phyloP scores from a whole-genome alignment of 805 yeast species.

The Cyberlindnera saturnus region DNA sequence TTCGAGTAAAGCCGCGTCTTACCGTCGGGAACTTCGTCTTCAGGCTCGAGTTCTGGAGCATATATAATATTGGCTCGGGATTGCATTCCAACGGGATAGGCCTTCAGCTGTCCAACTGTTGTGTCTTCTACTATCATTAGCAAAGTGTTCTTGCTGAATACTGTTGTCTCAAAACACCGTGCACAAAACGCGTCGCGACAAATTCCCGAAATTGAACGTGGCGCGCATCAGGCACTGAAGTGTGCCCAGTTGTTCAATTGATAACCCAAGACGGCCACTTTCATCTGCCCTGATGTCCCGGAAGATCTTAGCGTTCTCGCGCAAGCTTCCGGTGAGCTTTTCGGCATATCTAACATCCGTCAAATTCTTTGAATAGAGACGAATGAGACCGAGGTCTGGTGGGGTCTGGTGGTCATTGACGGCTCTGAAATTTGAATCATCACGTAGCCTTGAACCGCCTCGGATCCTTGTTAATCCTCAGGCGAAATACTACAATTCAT shows the following conservation, averaged over 20 bases:
- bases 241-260: background rate
- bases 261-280: background rate
- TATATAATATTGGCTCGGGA: too few species aligned
- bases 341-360: background rate
- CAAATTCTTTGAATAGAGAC: background rate
- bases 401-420: background rate
- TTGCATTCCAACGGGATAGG: too few species aligned
- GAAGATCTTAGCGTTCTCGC: background rate
- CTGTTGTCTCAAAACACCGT: too few species aligned
- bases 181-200: too few species aligned
- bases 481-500: too few species aligned
- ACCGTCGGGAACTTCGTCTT: slow-evolving; percentile 2
- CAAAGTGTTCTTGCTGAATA: too few species aligned
- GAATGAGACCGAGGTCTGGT: background rate
- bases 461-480: too few species aligned
- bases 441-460: too few species aligned
- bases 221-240: background rate
- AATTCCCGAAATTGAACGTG: too few species aligned
- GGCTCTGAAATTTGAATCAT: too few species aligned
- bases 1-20: slow-evolving; percentile 2
- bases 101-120: too few species aligned
- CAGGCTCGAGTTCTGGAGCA: background rate
- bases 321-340: background rate
- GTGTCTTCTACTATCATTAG: too few species aligned
- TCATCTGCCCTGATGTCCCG: background rate